These are phyloP conservation scores for Paxillus rubicundulus DNA, from an alignment of 768 basidiomycete genomes.

Conservation along the genomic window DNA sequence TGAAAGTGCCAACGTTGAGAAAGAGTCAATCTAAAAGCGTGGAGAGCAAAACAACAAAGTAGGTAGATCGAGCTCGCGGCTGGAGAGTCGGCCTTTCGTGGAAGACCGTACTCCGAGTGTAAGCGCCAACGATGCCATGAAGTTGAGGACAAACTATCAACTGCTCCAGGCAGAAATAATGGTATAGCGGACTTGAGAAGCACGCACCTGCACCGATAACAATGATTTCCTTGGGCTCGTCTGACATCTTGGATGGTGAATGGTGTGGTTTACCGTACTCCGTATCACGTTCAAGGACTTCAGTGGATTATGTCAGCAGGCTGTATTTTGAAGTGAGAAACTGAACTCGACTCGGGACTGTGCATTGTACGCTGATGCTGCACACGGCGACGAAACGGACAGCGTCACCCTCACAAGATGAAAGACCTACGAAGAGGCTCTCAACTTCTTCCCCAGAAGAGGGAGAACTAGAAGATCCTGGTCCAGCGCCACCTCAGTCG, in stretches of 20 bases:
- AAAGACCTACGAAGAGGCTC: conserved; percentile 53
- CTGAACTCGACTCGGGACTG: no score
- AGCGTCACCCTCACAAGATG: conserved; percentile 52
- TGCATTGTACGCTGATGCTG: conserved; percentile 11
- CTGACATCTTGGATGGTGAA: conserved; percentile 20
- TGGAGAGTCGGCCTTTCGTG: no score
- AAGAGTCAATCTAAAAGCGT: no score
- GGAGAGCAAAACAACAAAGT: neutral
- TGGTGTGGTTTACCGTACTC: conserved; percentile 40
- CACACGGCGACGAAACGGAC: conserved; percentile 45
- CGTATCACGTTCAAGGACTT: no score
- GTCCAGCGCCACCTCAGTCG: conserved; percentile 6
- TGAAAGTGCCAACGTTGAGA: conserved; percentile 20
- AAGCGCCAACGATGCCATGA: neutral
- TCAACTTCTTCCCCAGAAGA: conserved; percentile 71
- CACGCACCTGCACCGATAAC: conserved; percentile 42
- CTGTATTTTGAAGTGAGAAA: no score
- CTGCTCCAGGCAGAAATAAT: neutral
- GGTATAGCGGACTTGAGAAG: neutral
- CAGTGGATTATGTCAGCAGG: no score
- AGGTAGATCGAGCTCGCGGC: neutral
- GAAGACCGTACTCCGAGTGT: no score
- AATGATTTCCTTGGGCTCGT: conserved; percentile 28
- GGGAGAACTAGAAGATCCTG: conserved; percentile 72
- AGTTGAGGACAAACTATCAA: neutral